Evolutionary conservation across 257 asterid genomes (phyloP), one percentile per base, ranked within the genome.

Genomic region (Solanum appendiculatum): DNA sequence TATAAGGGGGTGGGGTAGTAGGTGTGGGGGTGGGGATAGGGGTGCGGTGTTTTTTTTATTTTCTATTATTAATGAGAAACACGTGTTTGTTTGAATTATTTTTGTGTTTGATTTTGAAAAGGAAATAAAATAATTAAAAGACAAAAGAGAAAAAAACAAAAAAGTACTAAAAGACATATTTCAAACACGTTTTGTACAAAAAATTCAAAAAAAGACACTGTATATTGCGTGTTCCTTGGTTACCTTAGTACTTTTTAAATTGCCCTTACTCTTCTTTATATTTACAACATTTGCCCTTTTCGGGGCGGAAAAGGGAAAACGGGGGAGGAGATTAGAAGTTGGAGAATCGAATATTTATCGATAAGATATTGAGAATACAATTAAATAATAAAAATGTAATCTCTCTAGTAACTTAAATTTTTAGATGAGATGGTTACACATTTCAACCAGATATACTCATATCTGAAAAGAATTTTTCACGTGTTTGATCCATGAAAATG

Each of bases 241-340:
- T 25, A 40, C 36, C 31, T 10, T 0, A 2, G n/a, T 27, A 5
- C 1, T 23, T 29, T 13, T 5, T 0, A 27, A 66, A 66, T 1
- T 66, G 5, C 37, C 74, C 23, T 66, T 66, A 27, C 8, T 66
- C 5, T 66, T 66, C 74, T 66, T 14, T 66, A 29, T 29, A 66
- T 66, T 66, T 66, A 27, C 37, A 5, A 66, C 6, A 27, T 66
- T 64, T 64, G 36, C 72, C 70, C 16, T 63, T 54, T 34, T 18
- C 1, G 63, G 13, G 63, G 1, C 20, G 10, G 25, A 0, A 0
- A 54, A 7, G 0, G 63, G 5, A 0, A 51, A 51, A 18, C 0
- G 4, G 18, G 60, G 3, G 60, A 51, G 60, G 60, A 51, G n/a
- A 51, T 51, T 51, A 0, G 3, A 51, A 51, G 60, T 51, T 51